Evolutionary conservation across 345 rosid species (phyloP), one percentile per base, ranked within the genome.

Genomic region (Melaleuca quinquenervia): DNA sequence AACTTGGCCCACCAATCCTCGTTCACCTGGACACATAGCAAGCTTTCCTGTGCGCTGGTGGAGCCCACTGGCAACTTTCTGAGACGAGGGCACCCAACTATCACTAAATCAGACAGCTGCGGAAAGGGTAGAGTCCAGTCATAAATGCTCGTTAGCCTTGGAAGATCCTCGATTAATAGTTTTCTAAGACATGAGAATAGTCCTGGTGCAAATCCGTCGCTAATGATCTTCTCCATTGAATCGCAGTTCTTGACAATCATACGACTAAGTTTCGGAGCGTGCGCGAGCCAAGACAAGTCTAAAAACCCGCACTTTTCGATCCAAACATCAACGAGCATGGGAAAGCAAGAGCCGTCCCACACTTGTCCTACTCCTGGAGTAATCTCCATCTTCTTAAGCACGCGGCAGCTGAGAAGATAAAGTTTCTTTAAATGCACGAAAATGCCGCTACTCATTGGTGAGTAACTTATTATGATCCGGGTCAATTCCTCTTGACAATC

Each of bases 121-220:
- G 60, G 60, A 24, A 55, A 55, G 8, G 0, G 1, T 55, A 55
- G 13, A 55, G 27, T 2, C 2, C 24, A 12, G 1, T 55, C 60
- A 0, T 12, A 55, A 55, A 55, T 55, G 60, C 60, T 55, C 13
- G 0, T 55, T 7, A 55, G 60, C 0, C 24, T 24, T 24, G 60
- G 13, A 54, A 54, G 58, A 8, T 0, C 0, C 0, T 0, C 0
- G 58, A 54, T 0, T 0, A 0, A 0, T 54, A 54, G n/a, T 0
- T 0, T 3, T 22, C 22, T 0, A 12, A 55, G 60, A 55, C 1
- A 1, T 24, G 60, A 55, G 60, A 55, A 55, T 24, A 24, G 6
- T 55, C n/a, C 13, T 10, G n/a, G 9, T 22, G 13, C 27, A 55
- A 55, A 21, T 55, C 14, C 60, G 22, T 55, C 14, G 6, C 6